phyloP scores from a whole-genome alignment of 2,329 filamentous ascomycete species.

The Thielaviopsis punctulata region DNA sequence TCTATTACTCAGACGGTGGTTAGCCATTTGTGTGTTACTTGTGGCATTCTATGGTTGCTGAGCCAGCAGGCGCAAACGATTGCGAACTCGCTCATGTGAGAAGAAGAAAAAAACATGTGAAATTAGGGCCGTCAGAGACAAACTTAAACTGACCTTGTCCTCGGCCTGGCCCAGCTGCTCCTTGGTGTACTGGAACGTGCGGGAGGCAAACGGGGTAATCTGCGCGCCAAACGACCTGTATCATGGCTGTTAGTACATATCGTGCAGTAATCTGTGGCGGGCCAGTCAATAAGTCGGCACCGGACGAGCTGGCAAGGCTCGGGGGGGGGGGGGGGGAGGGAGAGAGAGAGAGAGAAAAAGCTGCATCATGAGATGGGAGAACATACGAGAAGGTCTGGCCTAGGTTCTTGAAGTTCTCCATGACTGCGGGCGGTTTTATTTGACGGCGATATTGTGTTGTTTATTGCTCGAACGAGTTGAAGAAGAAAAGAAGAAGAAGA shows the following conservation, averaged over 20 bases:
- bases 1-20: conserved; percentile 34
- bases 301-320: background rate
- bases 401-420: conserved; percentile 12
- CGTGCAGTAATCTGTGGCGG: too few species aligned
- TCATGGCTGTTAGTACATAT: background rate
- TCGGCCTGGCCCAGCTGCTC: conserved; percentile 91
- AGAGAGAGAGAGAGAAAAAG: background rate
- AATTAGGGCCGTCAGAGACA: background rate
- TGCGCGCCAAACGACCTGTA: conserved; percentile 49
- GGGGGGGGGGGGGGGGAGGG: background rate
- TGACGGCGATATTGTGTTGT: background rate
- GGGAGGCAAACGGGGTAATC: conserved; percentile 81
- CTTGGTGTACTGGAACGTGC: conserved; percentile 94
- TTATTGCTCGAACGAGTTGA: background rate
- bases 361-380: background rate
- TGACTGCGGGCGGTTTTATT: background rate
- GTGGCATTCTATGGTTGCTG: too few species aligned
- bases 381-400: conserved; percentile 13
- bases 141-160: conserved; percentile 50
- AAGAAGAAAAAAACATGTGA: background rate
- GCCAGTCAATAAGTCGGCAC: background rate
- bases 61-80: background rate
- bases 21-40: background rate
- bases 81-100: background rate
- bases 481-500: background rate